Base-by-base conservation (phyloP, 257 asterid species). In the Craterostigma plantagineum region DNA sequence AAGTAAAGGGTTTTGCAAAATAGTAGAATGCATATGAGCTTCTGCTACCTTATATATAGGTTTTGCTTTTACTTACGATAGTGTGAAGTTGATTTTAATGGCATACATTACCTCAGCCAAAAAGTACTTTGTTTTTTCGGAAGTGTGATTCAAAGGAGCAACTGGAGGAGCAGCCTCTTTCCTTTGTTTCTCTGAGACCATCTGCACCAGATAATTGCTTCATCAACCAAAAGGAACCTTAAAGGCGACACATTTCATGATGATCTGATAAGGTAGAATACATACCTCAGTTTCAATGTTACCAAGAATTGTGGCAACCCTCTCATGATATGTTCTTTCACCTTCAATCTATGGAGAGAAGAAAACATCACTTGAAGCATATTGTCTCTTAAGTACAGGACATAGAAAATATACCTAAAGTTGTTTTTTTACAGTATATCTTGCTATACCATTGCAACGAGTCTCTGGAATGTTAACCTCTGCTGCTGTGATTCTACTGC, bases 101-200 rank as follows among this genome's bases (percentile, higher is more conserved):
- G n/a, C 50, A 41, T 15, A 46, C 53, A 63, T 42, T 66, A 79
- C 98, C 98, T 82, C 95, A 9, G 98, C 98, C 61, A 87, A 57
- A 75, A 72, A 82, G 62, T 74, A 87, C 67, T 76, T 76, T 0
- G 86, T 82, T 63, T 72, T 82, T 50, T 75, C 95, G 33, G 95
- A 64, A 46, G 54, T 47, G 51, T 46, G 67, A 61, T 47, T 55
- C 18, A 71, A 56, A 50, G 73, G 81, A 57, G 64, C 43, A 35
- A 65, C 75, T 6, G 95, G 95, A 48, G 98, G 95, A 66, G 90
- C 83, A n/a, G 86, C 92, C 68, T 83, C 98, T 75, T 79, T 90
- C 56, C 91, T 67, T 67, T 90, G 98, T 53, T 77, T 90, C 66
- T 83, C 98, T 10, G 95, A 79, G 55, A 90, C 94, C 60, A 90